Base-by-base conservation (phyloP, 2,329 filamentous ascomycete genomes). In the Fusarium temperatum region DNA sequence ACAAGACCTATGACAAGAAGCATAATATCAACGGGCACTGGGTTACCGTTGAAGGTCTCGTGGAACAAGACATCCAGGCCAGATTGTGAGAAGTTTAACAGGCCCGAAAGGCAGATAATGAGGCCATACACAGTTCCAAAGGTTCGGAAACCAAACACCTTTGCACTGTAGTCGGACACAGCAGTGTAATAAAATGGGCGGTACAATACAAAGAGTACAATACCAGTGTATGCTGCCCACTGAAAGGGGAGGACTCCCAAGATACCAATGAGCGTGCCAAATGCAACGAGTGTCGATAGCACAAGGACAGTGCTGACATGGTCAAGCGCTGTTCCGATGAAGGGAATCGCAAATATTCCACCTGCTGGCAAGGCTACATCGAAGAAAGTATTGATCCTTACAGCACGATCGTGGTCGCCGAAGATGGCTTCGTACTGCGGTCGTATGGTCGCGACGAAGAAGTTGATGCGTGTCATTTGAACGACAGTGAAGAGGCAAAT, bases 71-170 rank as follows among this genome's bases (percentile, higher is more conserved):
- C 89, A 81, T 98, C 95, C 39, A 98, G 86, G 0, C 89, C 94
- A 10, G 92, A 92, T 84, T 97, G 94, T 3, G 89, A 89, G 78
- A 98, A 95, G 82, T 97, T 97, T 78, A 95, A 88, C 2, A 98
- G 81, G 1, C 95, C 95, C 0, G 94, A 92, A 4, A 96, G 84
- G 82, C 94, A 97, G 76, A 98, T 97, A 74, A 97, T 93, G 26
- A 95, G 87, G 17, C 95, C 95, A 82, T 98, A 98, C n/a, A 98
- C 94, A 65, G 94, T 97, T 51, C 95, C 95, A 76, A 98, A 98
- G 0, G 94, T 97, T 69, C 91, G 88, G 83, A 97, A 97, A 22
- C 95, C 95, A 80, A 98, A 98, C 41, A 98, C 94, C 83, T 97
- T 97, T 69, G 94, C 94, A 26, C 90, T 89, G 81, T 97, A 97